Conservation (phyloP, 305 asterid genomes). For the Solanum hybrid region DNA sequence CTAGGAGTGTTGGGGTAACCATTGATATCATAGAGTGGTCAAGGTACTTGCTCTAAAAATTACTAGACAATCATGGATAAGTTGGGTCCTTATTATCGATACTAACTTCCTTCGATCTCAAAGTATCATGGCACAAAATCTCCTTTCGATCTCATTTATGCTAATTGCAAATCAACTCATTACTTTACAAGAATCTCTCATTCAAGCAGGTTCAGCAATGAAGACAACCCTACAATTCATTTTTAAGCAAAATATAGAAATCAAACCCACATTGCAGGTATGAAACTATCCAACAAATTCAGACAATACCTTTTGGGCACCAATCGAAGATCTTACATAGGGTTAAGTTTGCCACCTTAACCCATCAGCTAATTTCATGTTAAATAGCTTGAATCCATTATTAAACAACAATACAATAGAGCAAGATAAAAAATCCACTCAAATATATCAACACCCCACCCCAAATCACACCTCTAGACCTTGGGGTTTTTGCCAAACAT, state of each 20-base stretch:
- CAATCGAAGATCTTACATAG: background rate
- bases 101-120: background rate
- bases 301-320: background rate
- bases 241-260: background rate
- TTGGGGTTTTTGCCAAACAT: background rate
- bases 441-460: background rate
- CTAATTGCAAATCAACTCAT: background rate
- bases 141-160: background rate
- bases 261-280: background rate
- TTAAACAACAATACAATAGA: background rate
- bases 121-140: too few relatives aligned
- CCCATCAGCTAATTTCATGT: background rate
- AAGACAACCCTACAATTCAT: background rate
- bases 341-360: background rate
- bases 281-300: background rate
- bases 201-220: background rate
- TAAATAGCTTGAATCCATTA: background rate
- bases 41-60: background rate
- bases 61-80: background rate
- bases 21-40: background rate
- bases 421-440: background rate
- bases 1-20: background rate
- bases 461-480: background rate
- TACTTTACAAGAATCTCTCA: background rate
- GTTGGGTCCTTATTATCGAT: background rate